Conservation (phyloP, 306 rosid species). For the Carpinus fangiana region DNA sequence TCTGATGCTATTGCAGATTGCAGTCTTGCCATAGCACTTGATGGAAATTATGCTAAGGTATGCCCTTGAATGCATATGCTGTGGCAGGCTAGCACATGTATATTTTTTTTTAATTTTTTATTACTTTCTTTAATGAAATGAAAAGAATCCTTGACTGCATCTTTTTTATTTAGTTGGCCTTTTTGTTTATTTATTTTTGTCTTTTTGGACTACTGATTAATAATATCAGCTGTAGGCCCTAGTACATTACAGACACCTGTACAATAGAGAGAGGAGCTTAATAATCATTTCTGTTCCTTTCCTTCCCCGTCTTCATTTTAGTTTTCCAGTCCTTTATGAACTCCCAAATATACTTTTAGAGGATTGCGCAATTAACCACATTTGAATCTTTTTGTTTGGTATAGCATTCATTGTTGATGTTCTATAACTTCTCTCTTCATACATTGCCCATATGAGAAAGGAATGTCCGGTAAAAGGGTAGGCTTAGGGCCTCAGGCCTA, state of each 20-base stretch:
- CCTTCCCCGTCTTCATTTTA: neutral
- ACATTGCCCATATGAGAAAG: neutral
- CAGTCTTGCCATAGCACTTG: slow-evolving; percentile 84
- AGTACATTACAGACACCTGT: neutral
- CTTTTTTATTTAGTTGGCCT: neutral
- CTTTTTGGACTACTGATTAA: neutral
- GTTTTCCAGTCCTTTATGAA: neutral
- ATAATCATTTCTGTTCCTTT: neutral
- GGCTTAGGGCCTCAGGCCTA: neutral
- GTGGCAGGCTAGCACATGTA: neutral
- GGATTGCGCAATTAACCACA: neutral
- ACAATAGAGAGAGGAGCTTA: neutral
- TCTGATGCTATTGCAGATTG: slow-evolving; percentile 94
- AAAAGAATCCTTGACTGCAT: neutral
- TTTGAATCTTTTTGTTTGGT: neutral
- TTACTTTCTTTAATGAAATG: neutral
- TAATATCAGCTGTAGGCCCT: neutral
- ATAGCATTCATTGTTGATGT: too few relatives aligned
- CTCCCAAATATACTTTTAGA: neutral
- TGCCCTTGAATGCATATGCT: slow-evolving; percentile 18
- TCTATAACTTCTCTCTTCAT: neutral
- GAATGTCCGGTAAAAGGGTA: neutral
- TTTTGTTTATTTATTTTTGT: neutral
- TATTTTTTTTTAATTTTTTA: neutral
- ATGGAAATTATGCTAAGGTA: slow-evolving; percentile 83